A percentile compares a stretch with the other conserved stretches of the same genome.
These are phyloP conservation scores for Globisporangium cederbergense DNA, from an alignment of 352 stramenopile species.

Conservation along the genomic window DNA sequence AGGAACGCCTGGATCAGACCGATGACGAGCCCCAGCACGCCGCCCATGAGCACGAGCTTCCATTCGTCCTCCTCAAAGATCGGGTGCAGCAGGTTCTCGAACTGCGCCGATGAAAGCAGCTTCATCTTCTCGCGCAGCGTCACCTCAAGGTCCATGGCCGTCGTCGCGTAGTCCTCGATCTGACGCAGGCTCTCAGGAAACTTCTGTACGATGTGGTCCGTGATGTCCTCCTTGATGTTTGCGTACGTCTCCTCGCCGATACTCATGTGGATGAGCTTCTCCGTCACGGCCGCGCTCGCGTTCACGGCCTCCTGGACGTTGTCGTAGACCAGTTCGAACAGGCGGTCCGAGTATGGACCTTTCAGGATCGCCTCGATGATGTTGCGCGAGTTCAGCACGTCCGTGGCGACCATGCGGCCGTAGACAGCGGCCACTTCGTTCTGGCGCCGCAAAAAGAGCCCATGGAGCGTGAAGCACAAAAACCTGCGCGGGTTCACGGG, in stretches of 20 bases:
- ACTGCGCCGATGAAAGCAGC: constrained; percentile 83
- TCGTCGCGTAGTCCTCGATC: constrained; percentile 92
- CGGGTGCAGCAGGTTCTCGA: constrained; percentile 96
- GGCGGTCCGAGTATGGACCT: constrained; percentile 78
- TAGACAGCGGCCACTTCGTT: constrained; percentile 88
- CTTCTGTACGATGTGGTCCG: constrained; percentile 84
- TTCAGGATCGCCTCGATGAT: constrained; percentile 90
- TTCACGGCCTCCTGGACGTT: constrained; percentile 87
- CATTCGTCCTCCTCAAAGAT: constrained; percentile 99
- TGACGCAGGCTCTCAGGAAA: constrained; percentile 88
- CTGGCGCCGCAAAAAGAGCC: constrained; percentile 93
- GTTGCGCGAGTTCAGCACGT: constrained; percentile 86
- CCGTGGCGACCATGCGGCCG: constrained; percentile 73
- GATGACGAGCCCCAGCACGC: constrained; percentile 89
- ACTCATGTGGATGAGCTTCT: constrained; percentile 85
- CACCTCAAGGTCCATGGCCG: constrained; percentile 88
- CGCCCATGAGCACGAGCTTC: constrained; percentile 96
- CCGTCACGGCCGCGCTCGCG: constrained; percentile 60
- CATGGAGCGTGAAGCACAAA: constrained; percentile 91
- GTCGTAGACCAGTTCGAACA: constrained; percentile 87
- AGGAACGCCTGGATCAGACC: constrained; percentile 91
- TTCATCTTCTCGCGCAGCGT: constrained; percentile 93
- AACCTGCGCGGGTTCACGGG: constrained; percentile 85
- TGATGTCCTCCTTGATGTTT: constrained; percentile 87
- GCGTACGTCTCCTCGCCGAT: constrained; percentile 81